Evolutionary conservation across 116 monocot species (phyloP), one percentile per base, ranked within the genome.

Genomic region (Papilionanthe hybrid): DNA sequence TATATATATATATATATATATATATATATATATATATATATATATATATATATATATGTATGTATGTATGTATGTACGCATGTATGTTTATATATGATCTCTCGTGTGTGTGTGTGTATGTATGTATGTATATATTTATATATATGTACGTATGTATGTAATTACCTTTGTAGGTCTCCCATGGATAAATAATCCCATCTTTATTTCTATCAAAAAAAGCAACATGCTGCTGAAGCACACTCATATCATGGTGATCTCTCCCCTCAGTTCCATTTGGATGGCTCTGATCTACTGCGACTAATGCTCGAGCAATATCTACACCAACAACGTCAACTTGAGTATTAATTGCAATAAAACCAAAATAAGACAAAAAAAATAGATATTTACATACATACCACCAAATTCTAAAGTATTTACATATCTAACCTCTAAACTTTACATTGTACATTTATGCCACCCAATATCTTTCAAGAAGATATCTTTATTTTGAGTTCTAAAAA

Each of bases 201-300:
- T 81, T 76, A 55, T 88, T 88, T 77, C 86, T 78, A 58, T 86
- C 88, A 72, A 88, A 88, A 81, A 88, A 88, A 17, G 83, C 68
- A 0, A 47, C 88, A 45, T 88, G 88, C 45, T 88, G 85, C 78
- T 88, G 88, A 7, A 88, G 75, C 68, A 89, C 89, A 17, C 84
- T 86, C 86, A 89, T 65, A 72, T 79, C 72, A 20, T 74, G 79
- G 49, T 74, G 71, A 18, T 86, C 81, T 37, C 72, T 55, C 25
- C 86, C 86, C 19, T 77, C 47, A 12, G 89, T 89, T 30, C 89
- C 89, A 25, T 77, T 50, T 17, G 89, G 86, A 45, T 89, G 86
- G 81, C 78, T 79, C 5, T 80, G 75, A 76, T 89, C 89, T 19
- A 81, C 79, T 25, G 89, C 89, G 57, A 81, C 89, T 9, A 89